phyloP scores from a whole-genome alignment of 805 yeast genomes.

The Monosporozyma solicola region DNA sequence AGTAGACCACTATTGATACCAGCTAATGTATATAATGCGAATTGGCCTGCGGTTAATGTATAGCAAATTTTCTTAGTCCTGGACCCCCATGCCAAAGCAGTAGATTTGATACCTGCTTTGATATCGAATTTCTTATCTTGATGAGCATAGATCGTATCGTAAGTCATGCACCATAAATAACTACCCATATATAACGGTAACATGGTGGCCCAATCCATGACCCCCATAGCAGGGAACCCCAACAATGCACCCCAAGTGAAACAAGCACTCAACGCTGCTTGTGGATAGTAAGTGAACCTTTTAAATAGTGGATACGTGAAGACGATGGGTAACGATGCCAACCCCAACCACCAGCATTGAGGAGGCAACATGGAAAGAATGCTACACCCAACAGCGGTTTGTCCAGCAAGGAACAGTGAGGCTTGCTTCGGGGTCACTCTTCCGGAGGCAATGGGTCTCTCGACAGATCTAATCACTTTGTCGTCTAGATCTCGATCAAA shows the following conservation, averaged over 20 bases:
- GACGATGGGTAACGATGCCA: constrained; percentile 69
- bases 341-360: constrained; percentile 76
- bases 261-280: constrained; percentile 66
- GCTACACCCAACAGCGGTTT: constrained; percentile 63
- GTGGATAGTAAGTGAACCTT: constrained; percentile 94
- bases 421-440: constrained; percentile 69
- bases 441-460: constrained; percentile 90
- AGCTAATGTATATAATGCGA: constrained; percentile 51
- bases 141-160: constrained; percentile 95
- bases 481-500: constrained; percentile 75
- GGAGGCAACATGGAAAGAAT: constrained; percentile 66
- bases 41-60: constrained; percentile 58
- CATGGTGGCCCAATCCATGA: constrained; percentile 69
- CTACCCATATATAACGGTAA: constrained; percentile 67
- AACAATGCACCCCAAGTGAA: constrained; percentile 92
- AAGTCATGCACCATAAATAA: constrained; percentile 88
- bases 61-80: constrained; percentile 57
- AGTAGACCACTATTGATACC: constrained; percentile 57
- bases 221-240: constrained; percentile 95
- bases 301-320: constrained; percentile 88
- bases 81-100: constrained; percentile 92
- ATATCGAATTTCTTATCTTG: constrained; percentile 89
- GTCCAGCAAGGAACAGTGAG: constrained; percentile 57
- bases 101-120: constrained; percentile 85
- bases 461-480: constrained; percentile 79